Base-by-base conservation (phyloP, 164 flowering plant species). In the Chloranthus sessilifolius region DNA sequence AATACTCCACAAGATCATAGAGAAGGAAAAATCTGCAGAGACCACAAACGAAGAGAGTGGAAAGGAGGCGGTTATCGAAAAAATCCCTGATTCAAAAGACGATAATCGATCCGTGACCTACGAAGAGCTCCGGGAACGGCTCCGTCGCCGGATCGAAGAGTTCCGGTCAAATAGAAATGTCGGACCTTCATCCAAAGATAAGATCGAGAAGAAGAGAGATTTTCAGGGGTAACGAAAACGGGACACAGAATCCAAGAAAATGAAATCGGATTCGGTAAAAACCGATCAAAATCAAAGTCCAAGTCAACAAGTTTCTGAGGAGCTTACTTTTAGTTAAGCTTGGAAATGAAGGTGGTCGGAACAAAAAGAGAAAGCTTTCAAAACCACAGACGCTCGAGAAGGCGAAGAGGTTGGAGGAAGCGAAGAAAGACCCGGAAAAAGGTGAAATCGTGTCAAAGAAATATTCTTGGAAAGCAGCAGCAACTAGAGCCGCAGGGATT, bases 401-500 rank as follows among this genome's bases (percentile, higher is more conserved):
- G 63, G 90, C 85, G 3, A 65, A 64, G 65, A 74, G 61, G 46
- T 38, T 80, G 63, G 72, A 76, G 53, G 90, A 83, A 45, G 82
- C 69, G 14, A 85, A 80, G 83, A 79, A 75, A 35, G 88, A 83
- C 52, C 84, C 86, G 0, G 85, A 66, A 55, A 79, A 75, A 61
- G 88, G 86, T 2, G 73, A 65, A 27, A 20, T 14, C 14, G 50
- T 83, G 7, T 55, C 80, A 0, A 72, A 69, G 73, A 78, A 79
- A 66, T 82, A 79, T 56, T 71, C 81, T 0, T 82, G 87, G 95
- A 69, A 69, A 26, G 80, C 95, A 0, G 98, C 96, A 0, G 64
- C 67, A 2, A 64, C 58, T 27, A 76, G 91, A 63, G 98, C 98
- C 20, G 76, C 77, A 9, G 94, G 98, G 22, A 43, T 73, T 38